Evolutionary conservation across 140 eudicot genomes (phyloP).

Genomic region (Stevia rebaudiana): DNA sequence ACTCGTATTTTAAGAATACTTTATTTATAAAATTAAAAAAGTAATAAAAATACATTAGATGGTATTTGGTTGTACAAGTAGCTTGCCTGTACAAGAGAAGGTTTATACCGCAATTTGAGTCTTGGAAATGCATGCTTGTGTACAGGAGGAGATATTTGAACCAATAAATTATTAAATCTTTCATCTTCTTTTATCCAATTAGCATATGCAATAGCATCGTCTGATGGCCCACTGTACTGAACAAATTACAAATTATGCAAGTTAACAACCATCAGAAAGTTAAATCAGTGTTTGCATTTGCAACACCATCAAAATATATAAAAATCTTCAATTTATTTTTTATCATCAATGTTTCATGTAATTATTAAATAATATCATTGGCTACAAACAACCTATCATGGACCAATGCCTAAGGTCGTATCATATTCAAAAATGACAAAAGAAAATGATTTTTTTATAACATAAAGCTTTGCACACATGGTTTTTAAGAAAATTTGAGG

Average conservation of each 20-base stretch:
- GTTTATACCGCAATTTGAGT: constrained; percentile 91
- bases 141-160: constrained; percentile 72
- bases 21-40: too few relatives aligned
- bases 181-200: constrained; percentile 68
- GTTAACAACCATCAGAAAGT: constrained; percentile 8
- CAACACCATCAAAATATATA: neutral
- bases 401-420: neutral
- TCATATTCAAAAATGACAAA: constrained; percentile 2
- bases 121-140: constrained; percentile 82
- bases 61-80: constrained; percentile 12
- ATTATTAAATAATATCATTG: neutral
- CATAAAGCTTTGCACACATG: too few relatives aligned
- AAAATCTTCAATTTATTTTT: neutral
- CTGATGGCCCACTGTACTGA: constrained; percentile 97
- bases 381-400: neutral
- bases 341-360: neutral
- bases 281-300: neutral
- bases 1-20: too few relatives aligned
- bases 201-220: constrained; percentile 69
- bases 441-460: neutral
- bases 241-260: constrained; percentile 20
- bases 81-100: constrained; percentile 96
- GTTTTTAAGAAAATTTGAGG: too few relatives aligned
- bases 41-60: neutral
- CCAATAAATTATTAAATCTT: constrained; percentile 63